Base-by-base conservation (phyloP, 768 basidiomycete species). In the Phanerochaete sordida region DNA sequence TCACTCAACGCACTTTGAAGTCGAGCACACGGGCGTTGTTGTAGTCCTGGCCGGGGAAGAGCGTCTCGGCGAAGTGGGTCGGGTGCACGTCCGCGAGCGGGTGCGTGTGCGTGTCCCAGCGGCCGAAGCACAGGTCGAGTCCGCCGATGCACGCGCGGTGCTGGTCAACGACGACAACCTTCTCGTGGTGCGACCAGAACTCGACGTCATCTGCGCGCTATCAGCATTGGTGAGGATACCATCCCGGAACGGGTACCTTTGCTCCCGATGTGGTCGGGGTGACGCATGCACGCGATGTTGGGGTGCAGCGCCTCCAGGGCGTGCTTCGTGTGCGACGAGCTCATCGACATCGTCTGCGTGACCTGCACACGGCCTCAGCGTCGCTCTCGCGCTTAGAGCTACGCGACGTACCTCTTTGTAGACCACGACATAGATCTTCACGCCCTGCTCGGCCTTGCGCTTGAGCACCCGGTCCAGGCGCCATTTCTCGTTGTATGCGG, bases 21-120 rank as follows among this genome's bases (percentile, higher is more conserved):
- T 96, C 94, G 72, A 85, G 79, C 31, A 90, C 77, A 9, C 95
- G 84, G 1, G 93, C 93, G 60, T 98, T 93, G 71, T 97, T 95
- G 75, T 90, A 96, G 69, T 95, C 95, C 72, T 97, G 81, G 3
- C 96, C 96, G 0, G 96, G 92, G 79, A 96, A 98, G 27, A 98
- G 79, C 1, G 91, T 93, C 55, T 79, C 80, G 21, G 73, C 67
- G 69, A 95, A 94, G 66, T 95, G 80, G 1, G 93, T 93, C 0
- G 93, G 94, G 69, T 98, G 95, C 2, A 85, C 91, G 67, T 99
- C 96, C 30, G 95, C 90, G 39, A 98, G 81, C 0, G 95, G 95
- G 70, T 94, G 91, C 43, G 77, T 89, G 68, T 92, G 85, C 0
- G 91, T 93, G 74, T 98, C 97, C 95, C 96, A 99, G 21, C 97